These are phyloP conservation scores for Kwoniella europaea DNA, from an alignment of 768 basidiomycete genomes.

Conservation along the genomic window DNA sequence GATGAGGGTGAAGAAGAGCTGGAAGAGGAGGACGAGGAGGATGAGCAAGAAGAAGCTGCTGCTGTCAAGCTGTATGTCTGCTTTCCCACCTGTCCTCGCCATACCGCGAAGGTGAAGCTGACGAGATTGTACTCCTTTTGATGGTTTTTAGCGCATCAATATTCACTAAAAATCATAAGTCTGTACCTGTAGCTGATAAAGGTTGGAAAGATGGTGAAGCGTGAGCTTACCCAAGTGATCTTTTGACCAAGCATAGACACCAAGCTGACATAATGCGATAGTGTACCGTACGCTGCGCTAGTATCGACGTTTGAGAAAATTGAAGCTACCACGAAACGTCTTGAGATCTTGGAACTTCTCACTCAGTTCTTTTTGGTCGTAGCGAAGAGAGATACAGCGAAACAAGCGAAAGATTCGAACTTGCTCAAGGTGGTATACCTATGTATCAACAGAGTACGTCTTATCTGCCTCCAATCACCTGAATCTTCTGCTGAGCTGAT, in stretches of 20 bases:
- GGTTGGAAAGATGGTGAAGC: constrained; percentile 79
- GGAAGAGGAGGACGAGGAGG: constrained; percentile 55
- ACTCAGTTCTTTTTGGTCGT: constrained; percentile 88
- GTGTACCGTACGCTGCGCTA: constrained; percentile 92
- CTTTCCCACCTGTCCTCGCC: too few relatives aligned
- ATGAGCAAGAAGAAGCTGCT: constrained; percentile 56
- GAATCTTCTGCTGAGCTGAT: constrained; percentile 7
- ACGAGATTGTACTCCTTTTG: constrained; percentile 29
- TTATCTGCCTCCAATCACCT: constrained; percentile 15
- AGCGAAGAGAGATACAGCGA: constrained; percentile 79
- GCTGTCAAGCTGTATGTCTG: constrained; percentile 69
- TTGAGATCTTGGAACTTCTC: constrained; percentile 87
- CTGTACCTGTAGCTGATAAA: constrained; percentile 63
- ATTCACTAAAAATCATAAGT: constrained; percentile 49
- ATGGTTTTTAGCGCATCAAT: constrained; percentile 48
- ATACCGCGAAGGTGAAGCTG: too few relatives aligned
- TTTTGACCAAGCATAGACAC: too few relatives aligned
- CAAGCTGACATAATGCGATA: too few relatives aligned
- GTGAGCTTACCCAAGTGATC: too few relatives aligned
- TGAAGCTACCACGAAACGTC: constrained; percentile 90
- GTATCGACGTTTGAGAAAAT: constrained; percentile 86
- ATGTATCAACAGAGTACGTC: constrained; percentile 87
- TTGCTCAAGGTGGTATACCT: constrained; percentile 90
- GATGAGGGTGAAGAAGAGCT: constrained; percentile 58
- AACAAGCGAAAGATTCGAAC: constrained; percentile 67